Evolutionary conservation across 768 basidiomycete genomes (phyloP), one percentile per base, ranked within the genome.

Genomic region (Macrolepiota albuminosa): DNA sequence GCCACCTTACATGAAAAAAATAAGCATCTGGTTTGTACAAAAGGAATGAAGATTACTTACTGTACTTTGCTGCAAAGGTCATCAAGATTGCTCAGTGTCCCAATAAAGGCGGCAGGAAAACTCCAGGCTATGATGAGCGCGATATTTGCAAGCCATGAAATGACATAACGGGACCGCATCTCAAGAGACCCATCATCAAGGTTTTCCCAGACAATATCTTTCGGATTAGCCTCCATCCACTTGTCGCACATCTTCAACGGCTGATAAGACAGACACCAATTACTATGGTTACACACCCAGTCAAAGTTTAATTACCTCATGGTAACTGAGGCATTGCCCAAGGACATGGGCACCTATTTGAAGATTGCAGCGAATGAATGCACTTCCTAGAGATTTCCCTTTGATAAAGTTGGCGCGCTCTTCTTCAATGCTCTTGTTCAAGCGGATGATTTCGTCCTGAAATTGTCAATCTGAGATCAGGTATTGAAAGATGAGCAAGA

Each of bases 261-360:
- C 82, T 82, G 56, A 11, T 1, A 13, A 31, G 43, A 54, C 26
- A n/a, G 18, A n/a, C 2, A 10, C n/a, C 11, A 40, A 16, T n/a
- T 10, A n/a, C 13, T 42, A n/a, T n/a, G 5, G 6, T 40, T 16
- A 10, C 29, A n/a, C 11, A 6, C 18, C 3, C 21, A 31, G 29
- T n/a, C 10, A 54, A 31, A 8, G 10, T n/a, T 40, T 18, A 6
- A 45, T 43, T 61, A 81, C 80, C 68, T 78, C 72, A 54, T 85
- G 81, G 64, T 83, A 79, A 58, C 78, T 78, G 33, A 86, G 68
- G 61, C 80, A 82, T 69, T 89, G 87, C 0, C 80, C 78, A 13
- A 88, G 79, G 60, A 90, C 82, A 69, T 89, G 87, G 0, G 88
- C 89, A 4, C 86, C 88, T 66, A 89, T 82, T 69, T 89, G 88